These are phyloP conservation scores for Pisolithus marmoratus DNA, from an alignment of 768 basidiomycete genomes.

Conservation along the genomic window DNA sequence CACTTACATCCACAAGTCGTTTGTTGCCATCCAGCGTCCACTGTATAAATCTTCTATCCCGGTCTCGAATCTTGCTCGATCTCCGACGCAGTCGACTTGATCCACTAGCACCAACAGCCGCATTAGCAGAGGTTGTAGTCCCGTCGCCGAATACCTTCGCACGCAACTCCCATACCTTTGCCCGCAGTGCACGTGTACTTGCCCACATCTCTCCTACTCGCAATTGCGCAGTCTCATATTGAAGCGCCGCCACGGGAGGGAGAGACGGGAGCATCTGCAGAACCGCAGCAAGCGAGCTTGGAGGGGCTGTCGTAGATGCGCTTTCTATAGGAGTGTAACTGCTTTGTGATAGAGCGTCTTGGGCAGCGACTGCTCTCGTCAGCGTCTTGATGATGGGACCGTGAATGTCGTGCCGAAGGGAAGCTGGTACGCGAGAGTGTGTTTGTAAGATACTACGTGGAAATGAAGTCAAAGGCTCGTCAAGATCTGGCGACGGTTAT, in stretches of 20 bases:
- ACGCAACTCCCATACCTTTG: conserved; percentile 58
- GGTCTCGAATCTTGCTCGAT: conserved; percentile 32
- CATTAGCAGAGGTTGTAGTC: conserved; percentile 38
- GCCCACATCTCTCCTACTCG: conserved; percentile 62
- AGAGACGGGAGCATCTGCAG: conserved; percentile 29
- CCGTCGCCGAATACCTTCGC: conserved; percentile 62
- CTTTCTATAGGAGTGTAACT: conserved; percentile 27
- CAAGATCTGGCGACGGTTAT: conserved; percentile 4
- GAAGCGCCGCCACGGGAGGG: conserved; percentile 37
- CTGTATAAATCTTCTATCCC: conserved; percentile 59
- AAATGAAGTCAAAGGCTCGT: conserved; percentile 1
- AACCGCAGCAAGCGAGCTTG: conserved; percentile 31
- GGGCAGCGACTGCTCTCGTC: conserved; percentile 15
- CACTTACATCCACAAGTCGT: conserved; percentile 58
- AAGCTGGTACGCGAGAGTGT: conserved; percentile 48
- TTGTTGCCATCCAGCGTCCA: conserved; percentile 63
- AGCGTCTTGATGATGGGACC: conserved; percentile 42
- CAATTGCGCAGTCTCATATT: conserved; percentile 71
- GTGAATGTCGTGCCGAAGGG: conserved; percentile 54
- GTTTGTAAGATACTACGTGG: conserved; percentile 41
- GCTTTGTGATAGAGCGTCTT: background rate
- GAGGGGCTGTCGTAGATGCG: conserved; percentile 33
- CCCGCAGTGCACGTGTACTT: conserved; percentile 52
- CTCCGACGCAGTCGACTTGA: conserved; percentile 49
- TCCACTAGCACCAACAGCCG: conserved; percentile 21